A percentile compares a stretch with the other conserved stretches of the same genome.
These are phyloP conservation scores for Nothophytophthora sp. DNA, from an alignment of 352 stramenopile species.

Conservation along the genomic window DNA sequence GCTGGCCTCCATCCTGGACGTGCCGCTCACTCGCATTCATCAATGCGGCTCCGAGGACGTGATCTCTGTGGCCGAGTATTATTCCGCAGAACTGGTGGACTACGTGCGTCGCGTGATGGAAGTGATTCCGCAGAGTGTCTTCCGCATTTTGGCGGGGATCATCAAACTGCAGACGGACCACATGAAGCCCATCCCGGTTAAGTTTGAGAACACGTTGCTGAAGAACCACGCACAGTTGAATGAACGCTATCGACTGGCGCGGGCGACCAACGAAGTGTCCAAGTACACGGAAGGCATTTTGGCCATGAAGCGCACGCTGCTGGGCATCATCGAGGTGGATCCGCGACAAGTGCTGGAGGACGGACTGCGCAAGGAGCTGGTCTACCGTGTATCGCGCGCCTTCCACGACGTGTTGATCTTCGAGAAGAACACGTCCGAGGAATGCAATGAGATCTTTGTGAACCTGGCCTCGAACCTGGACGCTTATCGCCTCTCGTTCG, in stretches of 20 bases:
- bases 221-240: conserved; percentile 93
- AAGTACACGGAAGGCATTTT: conserved; percentile 96
- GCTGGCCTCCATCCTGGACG: conserved; percentile 93
- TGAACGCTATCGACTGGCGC: conserved; percentile 91
- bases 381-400: conserved; percentile 86
- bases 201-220: conserved; percentile 92
- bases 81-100: conserved; percentile 93
- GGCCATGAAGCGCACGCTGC: conserved; percentile 93
- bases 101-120: conserved; percentile 95
- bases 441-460: conserved; percentile 86
- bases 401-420: conserved; percentile 90
- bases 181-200: conserved; percentile 91
- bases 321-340: conserved; percentile 95
- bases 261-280: conserved; percentile 94
- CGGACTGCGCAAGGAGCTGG: conserved; percentile 93
- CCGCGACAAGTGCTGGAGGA: conserved; percentile 93
- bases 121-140: conserved; percentile 94
- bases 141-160: conserved; percentile 93
- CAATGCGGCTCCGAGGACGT: conserved; percentile 93
- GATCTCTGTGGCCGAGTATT: conserved; percentile 93
- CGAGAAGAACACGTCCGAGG: conserved; percentile 80
- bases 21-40: conserved; percentile 92
- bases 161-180: conserved; percentile 93
- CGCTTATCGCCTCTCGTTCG: conserved; percentile 90
- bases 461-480: conserved; percentile 87